phyloP scores from a whole-genome alignment of 2,329 filamentous ascomycete genomes.

The Aspergillus thermomutatus region DNA sequence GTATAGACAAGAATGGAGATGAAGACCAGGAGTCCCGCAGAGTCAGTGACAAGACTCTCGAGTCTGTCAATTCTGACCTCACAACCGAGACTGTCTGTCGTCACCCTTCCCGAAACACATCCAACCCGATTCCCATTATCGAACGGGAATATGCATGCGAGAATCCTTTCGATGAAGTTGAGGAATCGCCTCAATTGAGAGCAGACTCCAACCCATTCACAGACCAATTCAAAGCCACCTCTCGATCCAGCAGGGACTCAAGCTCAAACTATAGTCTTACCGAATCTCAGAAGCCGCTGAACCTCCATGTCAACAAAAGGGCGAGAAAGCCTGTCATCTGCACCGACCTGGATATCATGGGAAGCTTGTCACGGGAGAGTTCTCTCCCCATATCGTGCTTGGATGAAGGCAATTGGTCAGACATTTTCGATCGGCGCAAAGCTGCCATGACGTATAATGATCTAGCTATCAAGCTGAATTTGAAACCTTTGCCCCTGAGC shows the following conservation, averaged over 20 bases:
- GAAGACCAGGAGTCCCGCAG: conserved; percentile 22
- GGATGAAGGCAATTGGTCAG: conserved; percentile 18
- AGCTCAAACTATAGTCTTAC: conserved; percentile 13
- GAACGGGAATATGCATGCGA: conserved; percentile 10
- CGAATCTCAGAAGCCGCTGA: not conserved
- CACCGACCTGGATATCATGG: conserved; percentile 5
- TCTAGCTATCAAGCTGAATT: conserved; percentile 20
- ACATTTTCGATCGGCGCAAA: conserved; percentile 20
- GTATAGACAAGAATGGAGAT: conserved; percentile 1
- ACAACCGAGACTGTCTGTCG: conserved; percentile 32
- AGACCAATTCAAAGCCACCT: conserved; percentile 2
- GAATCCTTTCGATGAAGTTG: conserved; percentile 15
- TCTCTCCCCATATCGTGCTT: conserved; percentile 20
- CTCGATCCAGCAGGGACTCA: conserved; percentile 7
- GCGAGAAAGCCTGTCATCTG: conserved; percentile 8
- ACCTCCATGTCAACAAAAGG: conserved; percentile 1
- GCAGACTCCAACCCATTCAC: conserved; percentile 11
- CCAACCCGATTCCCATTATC: conserved; percentile 19
- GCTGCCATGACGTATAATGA: conserved; percentile 30
- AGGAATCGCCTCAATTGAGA: conserved; percentile 7
- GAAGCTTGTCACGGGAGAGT: conserved; percentile 18
- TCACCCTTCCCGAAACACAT: conserved; percentile 28
- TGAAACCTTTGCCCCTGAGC: conserved; percentile 17
- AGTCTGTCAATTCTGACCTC: conserved; percentile 31
- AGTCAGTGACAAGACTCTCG: conserved; percentile 29